Evolutionary conservation across 108 stramenopile genomes (phyloP).

Genomic region (Cylindrotheca closterium): DNA sequence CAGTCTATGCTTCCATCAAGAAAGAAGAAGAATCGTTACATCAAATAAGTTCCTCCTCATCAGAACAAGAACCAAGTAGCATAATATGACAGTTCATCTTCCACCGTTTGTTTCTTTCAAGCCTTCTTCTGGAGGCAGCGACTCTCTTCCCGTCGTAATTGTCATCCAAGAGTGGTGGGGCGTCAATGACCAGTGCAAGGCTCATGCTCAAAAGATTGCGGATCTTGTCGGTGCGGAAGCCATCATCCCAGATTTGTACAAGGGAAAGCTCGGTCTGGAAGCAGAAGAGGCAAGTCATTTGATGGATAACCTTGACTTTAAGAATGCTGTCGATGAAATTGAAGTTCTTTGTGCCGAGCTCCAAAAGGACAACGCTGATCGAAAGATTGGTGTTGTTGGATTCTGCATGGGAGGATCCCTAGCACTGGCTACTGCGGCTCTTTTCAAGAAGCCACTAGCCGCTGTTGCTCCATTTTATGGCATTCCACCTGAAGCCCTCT

Average conservation of each 20-base stretch:
- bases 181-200: constrained; percentile 14
- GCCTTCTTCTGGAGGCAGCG: not conserved
- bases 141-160: constrained; percentile 12
- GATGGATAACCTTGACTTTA: constrained; percentile 30
- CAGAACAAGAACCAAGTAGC: not conserved
- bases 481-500: constrained; percentile 3
- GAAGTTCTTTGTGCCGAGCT: constrained; percentile 6
- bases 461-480: constrained; percentile 31
- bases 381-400: constrained; percentile 24
- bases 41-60: not conserved
- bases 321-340: constrained; percentile 27
- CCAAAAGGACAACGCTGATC: constrained; percentile 10
- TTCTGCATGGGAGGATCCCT: constrained; percentile 42
- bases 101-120: constrained; percentile 15
- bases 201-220: constrained; percentile 21
- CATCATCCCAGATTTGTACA: constrained; percentile 32
- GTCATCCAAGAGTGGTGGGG: constrained; percentile 42
- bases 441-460: constrained; percentile 6
- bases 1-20: too few species aligned
- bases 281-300: constrained; percentile 29
- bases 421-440: constrained; percentile 9
- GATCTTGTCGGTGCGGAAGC: constrained; percentile 9
- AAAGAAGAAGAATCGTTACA: not conserved
- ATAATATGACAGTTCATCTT: not conserved
- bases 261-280: constrained; percentile 29